phyloP scores from a whole-genome alignment of 2,329 filamentous ascomycete genomes.

The Talaromyces verruculosus region DNA sequence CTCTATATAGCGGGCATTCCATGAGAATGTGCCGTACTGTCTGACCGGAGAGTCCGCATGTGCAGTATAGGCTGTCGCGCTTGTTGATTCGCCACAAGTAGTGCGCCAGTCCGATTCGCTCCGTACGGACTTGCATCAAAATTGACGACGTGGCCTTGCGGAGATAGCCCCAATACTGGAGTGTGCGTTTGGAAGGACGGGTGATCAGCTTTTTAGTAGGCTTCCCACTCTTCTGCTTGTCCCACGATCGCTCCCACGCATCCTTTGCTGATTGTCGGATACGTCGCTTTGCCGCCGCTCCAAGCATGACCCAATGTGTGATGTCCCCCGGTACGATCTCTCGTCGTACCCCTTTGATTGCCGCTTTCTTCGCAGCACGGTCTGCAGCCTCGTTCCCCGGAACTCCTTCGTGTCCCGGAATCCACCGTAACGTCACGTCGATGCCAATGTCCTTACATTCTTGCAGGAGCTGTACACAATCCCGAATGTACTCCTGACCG shows the following conservation, averaged over 20 bases:
- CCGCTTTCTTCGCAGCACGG: background rate
- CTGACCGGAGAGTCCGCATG: background rate
- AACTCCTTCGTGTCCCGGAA: background rate
- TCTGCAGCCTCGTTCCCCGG: background rate
- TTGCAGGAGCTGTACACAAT: background rate
- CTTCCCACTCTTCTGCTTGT: background rate
- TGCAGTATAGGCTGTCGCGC: background rate
- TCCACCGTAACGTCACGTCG: background rate
- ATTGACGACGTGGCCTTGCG: background rate
- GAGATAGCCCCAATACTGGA: background rate
- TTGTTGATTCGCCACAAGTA: background rate
- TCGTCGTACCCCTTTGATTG: background rate
- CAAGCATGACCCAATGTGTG: background rate
- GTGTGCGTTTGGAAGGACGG: background rate
- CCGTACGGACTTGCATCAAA: background rate
- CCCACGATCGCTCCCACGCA: background rate
- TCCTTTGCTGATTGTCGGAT: background rate
- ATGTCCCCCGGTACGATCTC: background rate
- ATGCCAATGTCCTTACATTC: background rate
- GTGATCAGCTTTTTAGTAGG: background rate
- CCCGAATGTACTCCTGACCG: background rate
- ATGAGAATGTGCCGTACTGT: background rate
- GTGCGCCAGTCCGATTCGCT: background rate
- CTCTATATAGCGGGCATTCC: background rate
- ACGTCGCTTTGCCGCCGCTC: background rate